phyloP scores from a whole-genome alignment of 1,139 yeast species.

The Meyerozyma guilliermondii region DNA sequence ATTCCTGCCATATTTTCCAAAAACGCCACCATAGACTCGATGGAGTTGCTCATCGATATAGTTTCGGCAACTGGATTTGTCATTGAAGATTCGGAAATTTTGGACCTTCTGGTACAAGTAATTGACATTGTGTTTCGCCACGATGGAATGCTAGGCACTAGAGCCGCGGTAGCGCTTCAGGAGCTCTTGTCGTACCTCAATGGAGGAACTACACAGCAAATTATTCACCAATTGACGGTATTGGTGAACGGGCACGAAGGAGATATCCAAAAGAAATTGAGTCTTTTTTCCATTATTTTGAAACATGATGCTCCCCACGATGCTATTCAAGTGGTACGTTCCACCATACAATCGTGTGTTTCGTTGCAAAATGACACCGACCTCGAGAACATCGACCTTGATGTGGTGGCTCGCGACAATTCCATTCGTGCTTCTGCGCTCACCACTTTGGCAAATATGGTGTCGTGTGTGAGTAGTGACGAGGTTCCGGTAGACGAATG shows the following conservation, averaged over 20 bases:
- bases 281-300: conserved; percentile 3
- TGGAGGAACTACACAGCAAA: conserved; percentile 3
- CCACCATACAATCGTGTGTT: neutral
- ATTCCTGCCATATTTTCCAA: conserved; percentile 25
- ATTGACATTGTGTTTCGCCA: conserved; percentile 37
- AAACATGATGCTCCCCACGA: neutral
- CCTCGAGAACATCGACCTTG: conserved; percentile 43
- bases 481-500: conserved; percentile 14
- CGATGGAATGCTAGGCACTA: conserved; percentile 46
- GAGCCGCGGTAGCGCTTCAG: conserved; percentile 54
- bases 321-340: neutral
- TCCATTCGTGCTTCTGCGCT: conserved; percentile 45
- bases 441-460: conserved; percentile 31
- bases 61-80: conserved; percentile 50
- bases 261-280: neutral
- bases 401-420: conserved; percentile 29
- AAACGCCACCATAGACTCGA: conserved; percentile 47
- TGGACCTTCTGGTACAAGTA: conserved; percentile 30
- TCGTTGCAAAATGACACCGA: conserved; percentile 27
- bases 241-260: conserved; percentile 6
- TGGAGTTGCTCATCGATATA: conserved; percentile 61
- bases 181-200: conserved; percentile 33
- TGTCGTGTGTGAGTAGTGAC: conserved; percentile 11
- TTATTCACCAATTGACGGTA: conserved; percentile 6
- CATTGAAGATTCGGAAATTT: conserved; percentile 38